Conservation (phyloP, 2,329 filamentous ascomycete species). For the Botrytis hyacinthi region DNA sequence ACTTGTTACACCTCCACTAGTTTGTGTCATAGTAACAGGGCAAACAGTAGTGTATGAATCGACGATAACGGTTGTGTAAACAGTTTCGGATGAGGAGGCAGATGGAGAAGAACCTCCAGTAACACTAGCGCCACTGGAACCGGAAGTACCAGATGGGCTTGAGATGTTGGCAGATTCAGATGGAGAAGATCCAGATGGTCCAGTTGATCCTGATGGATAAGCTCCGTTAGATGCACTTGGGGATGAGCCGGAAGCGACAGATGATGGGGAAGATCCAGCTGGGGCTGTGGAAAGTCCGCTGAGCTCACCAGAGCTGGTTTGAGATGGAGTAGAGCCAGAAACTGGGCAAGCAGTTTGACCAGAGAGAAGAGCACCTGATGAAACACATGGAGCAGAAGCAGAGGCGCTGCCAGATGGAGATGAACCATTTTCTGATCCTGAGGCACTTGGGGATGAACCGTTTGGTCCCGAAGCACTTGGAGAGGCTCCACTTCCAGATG, state of each 20-base stretch:
- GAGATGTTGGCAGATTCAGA: not conserved
- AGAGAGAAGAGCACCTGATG: not conserved
- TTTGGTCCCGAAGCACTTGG: not conserved
- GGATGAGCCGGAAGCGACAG: not conserved
- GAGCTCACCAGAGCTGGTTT: not conserved
- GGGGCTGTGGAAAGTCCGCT: not conserved
- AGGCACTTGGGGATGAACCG: not conserved
- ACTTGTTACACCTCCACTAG: not conserved
- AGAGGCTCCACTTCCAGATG: not conserved
- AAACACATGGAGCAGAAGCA: not conserved
- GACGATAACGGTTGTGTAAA: conserved; percentile 8
- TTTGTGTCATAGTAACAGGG: conserved; percentile 11
- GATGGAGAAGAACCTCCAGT: not conserved
- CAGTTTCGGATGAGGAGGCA: not conserved
- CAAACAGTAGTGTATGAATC: conserved; percentile 9
- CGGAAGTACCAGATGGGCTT: not conserved
- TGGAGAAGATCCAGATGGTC: not conserved
- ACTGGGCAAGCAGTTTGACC: conserved; percentile 5
- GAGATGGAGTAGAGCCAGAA: not conserved
- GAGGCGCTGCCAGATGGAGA: not conserved
- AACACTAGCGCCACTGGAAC: not conserved
- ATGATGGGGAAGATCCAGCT: not conserved
- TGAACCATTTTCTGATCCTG: not conserved
- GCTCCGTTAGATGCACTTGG: not conserved
- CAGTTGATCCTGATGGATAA: not conserved